Evolutionary conservation across 1,139 yeast species (phyloP), one percentile per base, ranked within the genome.

Genomic region (Magnusiomyces sp.): DNA sequence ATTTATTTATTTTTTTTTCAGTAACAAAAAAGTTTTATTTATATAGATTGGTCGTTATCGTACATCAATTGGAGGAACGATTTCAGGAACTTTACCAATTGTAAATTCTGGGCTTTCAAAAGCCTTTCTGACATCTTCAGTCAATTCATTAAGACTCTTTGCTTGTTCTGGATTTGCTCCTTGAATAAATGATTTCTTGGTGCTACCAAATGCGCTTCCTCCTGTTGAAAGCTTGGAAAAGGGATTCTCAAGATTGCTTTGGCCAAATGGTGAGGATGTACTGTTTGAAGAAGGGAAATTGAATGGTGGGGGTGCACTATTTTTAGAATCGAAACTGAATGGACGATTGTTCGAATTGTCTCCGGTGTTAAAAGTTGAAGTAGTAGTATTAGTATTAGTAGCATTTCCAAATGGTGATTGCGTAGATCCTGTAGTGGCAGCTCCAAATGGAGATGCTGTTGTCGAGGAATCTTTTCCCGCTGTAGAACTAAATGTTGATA

Each of bases 61-160:
- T 46, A 67, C 62, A 45, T 66, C 71, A 13, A 76, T 46, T 1
- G 96, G 95, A 1, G 97, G 97, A 1, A 89, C 80, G 1, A 78
- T 60, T 54, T 86, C 96, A 0, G 97, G 97, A 1, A 89, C 78
- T 27, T 68, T 66, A 0, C 95, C 95, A 27, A 87, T 64, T 14
- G 66, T 64, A 59, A 88, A 89, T 2, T 56, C 51, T 0, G 65
- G 59, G 1, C 80, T 73, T 54, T 71, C 67, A 62, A 86, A 89
- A 17, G 77, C 77, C 5, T 65, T 69, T 11, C 71, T 53, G 0
- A 80, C 71, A 2, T 59, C 65, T 5, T 70, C 72, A 31, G 76
- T 67, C 10, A 81, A 62, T 10, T 72, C 75, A 0, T 66, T 68
- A 9, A 64, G 54, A 1, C 62, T 61, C 0, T 70, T 65, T 9